Evolutionary conservation across 148 eudicot species (phyloP).

Genomic region (Chenopodium suecicum): DNA sequence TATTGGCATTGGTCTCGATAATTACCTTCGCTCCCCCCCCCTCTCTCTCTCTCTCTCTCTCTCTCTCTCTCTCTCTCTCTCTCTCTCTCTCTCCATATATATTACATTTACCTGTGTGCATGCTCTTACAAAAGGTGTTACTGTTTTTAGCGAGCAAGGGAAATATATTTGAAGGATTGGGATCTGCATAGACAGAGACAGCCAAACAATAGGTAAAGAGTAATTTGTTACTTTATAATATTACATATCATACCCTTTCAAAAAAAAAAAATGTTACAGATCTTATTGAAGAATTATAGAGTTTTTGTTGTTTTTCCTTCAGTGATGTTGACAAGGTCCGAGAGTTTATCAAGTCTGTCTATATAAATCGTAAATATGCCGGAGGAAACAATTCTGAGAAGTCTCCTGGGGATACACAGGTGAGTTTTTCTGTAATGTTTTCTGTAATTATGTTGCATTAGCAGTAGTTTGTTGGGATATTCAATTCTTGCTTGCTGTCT

Average conservation of each 20-base stretch:
- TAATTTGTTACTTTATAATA: constrained; percentile 12
- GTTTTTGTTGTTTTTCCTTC: constrained; percentile 22
- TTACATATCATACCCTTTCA: not conserved
- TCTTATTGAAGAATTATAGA: constrained; percentile 6
- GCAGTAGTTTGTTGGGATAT: not conserved
- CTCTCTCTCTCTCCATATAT: constrained; percentile 6
- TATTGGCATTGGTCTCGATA: constrained; percentile 6
- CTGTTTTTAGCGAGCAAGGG: constrained; percentile 77
- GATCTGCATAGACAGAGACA: constrained; percentile 64
- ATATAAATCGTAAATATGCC: constrained; percentile 65
- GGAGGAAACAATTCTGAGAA: constrained; percentile 60
- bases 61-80: not conserved
- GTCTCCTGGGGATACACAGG: constrained; percentile 74
- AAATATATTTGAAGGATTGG: constrained; percentile 73
- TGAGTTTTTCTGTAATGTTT: not conserved
- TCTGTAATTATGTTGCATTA: not conserved
- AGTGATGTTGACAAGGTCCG: constrained; percentile 86
- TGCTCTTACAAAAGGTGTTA: constrained; percentile 2
- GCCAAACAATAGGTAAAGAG: constrained; percentile 68
- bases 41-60: not conserved
- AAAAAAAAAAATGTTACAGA: not conserved
- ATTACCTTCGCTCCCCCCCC: not conserved
- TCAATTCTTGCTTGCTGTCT: not conserved
- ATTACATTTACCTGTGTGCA: not conserved
- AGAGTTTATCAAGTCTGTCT: constrained; percentile 79